Evolutionary conservation across 2,329 filamentous ascomycete genomes (phyloP).

Genomic region (Pezicula neosporulosa): DNA sequence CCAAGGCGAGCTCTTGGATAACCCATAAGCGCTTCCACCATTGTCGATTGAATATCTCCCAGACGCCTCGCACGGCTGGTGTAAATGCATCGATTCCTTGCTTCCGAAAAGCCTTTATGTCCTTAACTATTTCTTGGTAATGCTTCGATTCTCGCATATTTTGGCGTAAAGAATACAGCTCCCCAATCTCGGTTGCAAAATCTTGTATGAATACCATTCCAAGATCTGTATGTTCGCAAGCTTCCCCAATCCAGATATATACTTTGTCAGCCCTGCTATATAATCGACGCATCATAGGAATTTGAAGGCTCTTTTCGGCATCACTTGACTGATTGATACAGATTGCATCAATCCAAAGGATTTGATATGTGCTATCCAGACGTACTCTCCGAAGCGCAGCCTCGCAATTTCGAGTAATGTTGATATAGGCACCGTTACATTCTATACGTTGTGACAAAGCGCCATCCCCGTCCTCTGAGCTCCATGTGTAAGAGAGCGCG

Average conservation of each 20-base stretch:
- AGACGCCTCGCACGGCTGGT: background rate
- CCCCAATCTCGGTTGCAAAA: background rate
- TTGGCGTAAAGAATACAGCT: background rate
- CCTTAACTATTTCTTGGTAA: background rate
- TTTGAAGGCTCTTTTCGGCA: constrained; percentile 16
- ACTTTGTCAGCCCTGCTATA: constrained; percentile 12
- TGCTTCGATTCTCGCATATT: background rate
- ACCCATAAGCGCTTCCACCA: constrained; percentile 1
- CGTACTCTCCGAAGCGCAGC: constrained; percentile 1
- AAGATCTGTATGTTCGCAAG: background rate
- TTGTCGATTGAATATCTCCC: background rate
- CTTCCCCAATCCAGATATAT: constrained; percentile 14
- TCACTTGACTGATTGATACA: constrained; percentile 20
- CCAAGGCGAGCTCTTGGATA: background rate
- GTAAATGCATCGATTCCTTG: background rate
- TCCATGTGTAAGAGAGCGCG: constrained; percentile 1
- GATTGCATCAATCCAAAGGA: constrained; percentile 3
- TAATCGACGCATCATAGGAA: constrained; percentile 17
- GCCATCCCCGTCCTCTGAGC: background rate
- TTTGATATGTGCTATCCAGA: background rate
- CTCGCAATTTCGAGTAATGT: constrained; percentile 1
- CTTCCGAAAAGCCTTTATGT: background rate
- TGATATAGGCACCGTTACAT: background rate
- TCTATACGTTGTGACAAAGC: background rate
- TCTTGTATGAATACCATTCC: background rate